Evolutionary conservation across 768 basidiomycete genomes (phyloP), one percentile per base, ranked within the genome.

Genomic region (Lactarius deliciosus): DNA sequence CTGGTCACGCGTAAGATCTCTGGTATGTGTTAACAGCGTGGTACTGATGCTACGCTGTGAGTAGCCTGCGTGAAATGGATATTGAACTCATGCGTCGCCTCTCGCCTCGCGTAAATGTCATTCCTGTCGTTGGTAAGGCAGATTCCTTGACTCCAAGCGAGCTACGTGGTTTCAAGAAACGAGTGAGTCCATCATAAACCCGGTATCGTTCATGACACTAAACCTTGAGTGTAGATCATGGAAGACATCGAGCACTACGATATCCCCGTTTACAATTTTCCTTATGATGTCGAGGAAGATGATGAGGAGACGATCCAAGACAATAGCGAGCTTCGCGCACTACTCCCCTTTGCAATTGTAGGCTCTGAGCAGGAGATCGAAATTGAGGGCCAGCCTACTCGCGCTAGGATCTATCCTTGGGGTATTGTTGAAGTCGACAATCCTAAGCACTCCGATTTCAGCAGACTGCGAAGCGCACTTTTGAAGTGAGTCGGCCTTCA

Each of bases 371-470:
- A 98, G 71, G 96, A 98, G 77, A 87, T 98, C 69, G 92, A 96
- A 73, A 84, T 98, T 68, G 89, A 93, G 60, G 97, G 96, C 34
- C 88, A 95, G 77, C 87, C 87, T 54, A 88, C 97, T 70, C 90
- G 97, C 67, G 96, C 92, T 47, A 85, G 97, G 71, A 89, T 94
- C 74, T 99, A 98, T 78, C 97, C 97, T 5, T 99, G 97, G 97
- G 97, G 97, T 73, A 84, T 98, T 67, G 97, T 92, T 60, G 96
- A 98, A 76, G 96, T 98, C 68, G 97, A 99, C 82, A 98, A 98
- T 78, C 94, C 95, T n/a, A 91, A 94, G 76, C 97, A 99, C 80
- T 97, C 93, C n/a, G 97, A 99, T 81, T 98, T 98, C 77, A 92
- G 91, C 77, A 83, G 94, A 65, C 85, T 99, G 66, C 82, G 96